A percentile compares a stretch with the other conserved stretches of the same genome.
phyloP scores from a whole-genome alignment of 2,329 filamentous ascomycete genomes.

The Chaetoscypha palmicola region DNA sequence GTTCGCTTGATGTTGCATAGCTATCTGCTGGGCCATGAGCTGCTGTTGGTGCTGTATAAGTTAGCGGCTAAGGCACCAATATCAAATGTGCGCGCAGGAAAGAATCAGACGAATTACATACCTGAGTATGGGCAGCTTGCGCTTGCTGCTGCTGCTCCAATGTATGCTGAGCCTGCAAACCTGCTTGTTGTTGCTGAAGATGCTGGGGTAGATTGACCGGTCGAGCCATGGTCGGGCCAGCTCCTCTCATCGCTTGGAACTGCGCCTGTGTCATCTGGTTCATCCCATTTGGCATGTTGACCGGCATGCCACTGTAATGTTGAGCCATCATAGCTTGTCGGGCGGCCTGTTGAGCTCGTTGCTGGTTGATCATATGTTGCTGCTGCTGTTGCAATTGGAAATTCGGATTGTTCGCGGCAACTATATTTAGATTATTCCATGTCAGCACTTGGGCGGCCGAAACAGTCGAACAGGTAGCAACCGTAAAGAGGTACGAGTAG shows the following conservation, averaged over 20 bases:
- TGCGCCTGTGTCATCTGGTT: constrained; percentile 45
- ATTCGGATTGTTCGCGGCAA: constrained; percentile 31
- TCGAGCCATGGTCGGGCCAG: constrained; percentile 32
- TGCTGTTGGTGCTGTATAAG: constrained; percentile 25
- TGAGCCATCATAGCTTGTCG: constrained; percentile 49
- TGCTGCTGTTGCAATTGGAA: constrained; percentile 40
- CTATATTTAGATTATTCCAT: constrained; percentile 12
- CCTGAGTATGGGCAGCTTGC: constrained; percentile 32
- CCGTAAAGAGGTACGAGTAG: neutral
- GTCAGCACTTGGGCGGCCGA: constrained; percentile 17
- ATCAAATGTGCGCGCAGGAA: neutral
- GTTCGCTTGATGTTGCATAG: constrained; percentile 40
- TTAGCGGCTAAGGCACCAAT: constrained; percentile 9
- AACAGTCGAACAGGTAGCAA: constrained; percentile 3
- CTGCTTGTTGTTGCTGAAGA: constrained; percentile 36
- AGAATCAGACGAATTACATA: constrained; percentile 6
- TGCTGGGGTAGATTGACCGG: constrained; percentile 41
- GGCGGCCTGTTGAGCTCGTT: constrained; percentile 30
- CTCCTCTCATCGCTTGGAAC: constrained; percentile 44
- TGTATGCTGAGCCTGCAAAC: constrained; percentile 29
- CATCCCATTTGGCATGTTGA: constrained; percentile 48
- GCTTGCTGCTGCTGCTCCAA: constrained; percentile 35
- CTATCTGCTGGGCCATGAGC: constrained; percentile 42
- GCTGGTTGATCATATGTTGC: constrained; percentile 47
- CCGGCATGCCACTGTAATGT: constrained; percentile 46